Evolutionary conservation across 768 basidiomycete genomes (phyloP).

Genomic region (Termitomyces sp.): DNA sequence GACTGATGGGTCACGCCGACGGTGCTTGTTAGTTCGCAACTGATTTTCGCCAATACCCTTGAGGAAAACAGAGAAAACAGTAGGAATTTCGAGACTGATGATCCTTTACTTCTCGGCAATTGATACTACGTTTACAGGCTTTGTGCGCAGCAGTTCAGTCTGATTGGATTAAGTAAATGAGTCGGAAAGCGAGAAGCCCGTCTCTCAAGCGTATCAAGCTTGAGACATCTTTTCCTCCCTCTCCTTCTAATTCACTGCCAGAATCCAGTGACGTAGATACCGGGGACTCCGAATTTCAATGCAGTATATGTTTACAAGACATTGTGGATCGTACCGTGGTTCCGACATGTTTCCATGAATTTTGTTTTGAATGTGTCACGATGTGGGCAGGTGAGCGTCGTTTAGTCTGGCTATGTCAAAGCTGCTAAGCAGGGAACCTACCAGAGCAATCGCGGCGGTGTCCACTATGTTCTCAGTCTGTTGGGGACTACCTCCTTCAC

Average conservation of each 20-base stretch:
- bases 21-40: neutral
- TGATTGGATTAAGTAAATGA: constrained; percentile 5
- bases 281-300: constrained; percentile 52
- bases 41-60: neutral
- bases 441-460: constrained; percentile 75
- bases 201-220: constrained; percentile 36
- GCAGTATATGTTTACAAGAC: constrained; percentile 82
- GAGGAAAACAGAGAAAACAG: neutral
- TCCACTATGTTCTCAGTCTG: constrained; percentile 64
- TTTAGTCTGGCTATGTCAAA: neutral
- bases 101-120: neutral
- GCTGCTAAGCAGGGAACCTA: neutral
- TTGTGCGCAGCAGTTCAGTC: neutral
- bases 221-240: constrained; percentile 19
- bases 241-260: neutral
- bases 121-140: neutral
- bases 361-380: constrained; percentile 88
- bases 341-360: constrained; percentile 85
- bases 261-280: neutral
- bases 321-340: constrained; percentile 77
- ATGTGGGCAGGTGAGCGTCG: constrained; percentile 75
- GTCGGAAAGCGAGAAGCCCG: constrained; percentile 18
- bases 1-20: neutral
- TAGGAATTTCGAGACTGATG: neutral
- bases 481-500: constrained; percentile 77